Base-by-base conservation (phyloP, 768 basidiomycete genomes). In the Pulveroboletus frians region DNA sequence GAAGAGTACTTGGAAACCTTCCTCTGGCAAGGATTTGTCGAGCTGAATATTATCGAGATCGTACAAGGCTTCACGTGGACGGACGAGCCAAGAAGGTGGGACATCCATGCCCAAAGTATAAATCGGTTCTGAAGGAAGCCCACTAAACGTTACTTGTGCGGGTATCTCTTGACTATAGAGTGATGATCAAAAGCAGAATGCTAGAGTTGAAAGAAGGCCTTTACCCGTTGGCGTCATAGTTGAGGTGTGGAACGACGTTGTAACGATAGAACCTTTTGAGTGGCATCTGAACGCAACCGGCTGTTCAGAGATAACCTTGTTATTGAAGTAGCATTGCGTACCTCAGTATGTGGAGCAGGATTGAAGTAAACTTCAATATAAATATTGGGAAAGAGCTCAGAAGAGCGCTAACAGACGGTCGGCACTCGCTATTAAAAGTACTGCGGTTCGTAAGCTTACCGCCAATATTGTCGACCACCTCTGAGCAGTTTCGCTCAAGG, bases 21-120 rank as follows among this genome's bases (percentile, higher is more conserved):
- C 84, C 36, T 76, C 73, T 0, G 74, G 71, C 1, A 78, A 71
- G 3, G 95, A 74, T 38, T 78, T 76, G 10, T 75, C 76, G 7
- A 98, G 79, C 39, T 93, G 88, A 50, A 99, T 86, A 66, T 99
- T 99, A 71, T 99, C 95, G 23, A 98, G 79, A 64, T 99, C 95
- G 56, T 96, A 90, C 1, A 84, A 73, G 0, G 94, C 87, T 60
- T 91, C 83, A 11, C 83, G 80, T 1, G 95, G 96, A 10, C 91
- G 84, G 23, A 92, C 93, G 7, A 97, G 81, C 96, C 96, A 99
- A 0, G 95, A 82, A 2, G 83, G 73, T 5, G 89, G 91, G 2
- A 92, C 84, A 44, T 98, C 95, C 80, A 96, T 85, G 4, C 83
- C 82, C n/a, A 98, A 76, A 0, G 95, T 98, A 59, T 93, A 92